phyloP scores from a whole-genome alignment of 2,329 filamentous ascomycete species.

The Xylaria sp. region DNA sequence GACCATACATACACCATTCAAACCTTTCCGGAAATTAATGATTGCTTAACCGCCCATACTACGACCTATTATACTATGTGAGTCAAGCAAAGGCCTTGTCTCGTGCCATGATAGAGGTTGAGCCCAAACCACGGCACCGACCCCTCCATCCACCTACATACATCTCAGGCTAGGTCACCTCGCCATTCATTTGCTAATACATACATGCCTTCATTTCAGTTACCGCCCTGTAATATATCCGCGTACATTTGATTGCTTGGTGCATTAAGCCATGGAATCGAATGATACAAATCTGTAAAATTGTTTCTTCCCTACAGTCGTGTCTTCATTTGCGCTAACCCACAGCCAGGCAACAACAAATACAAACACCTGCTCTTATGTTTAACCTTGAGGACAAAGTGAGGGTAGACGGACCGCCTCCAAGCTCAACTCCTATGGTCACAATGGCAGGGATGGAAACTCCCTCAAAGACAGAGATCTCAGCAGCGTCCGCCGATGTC shows the following conservation, averaged over 20 bases:
- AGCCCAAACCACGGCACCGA: slow-evolving; percentile 42
- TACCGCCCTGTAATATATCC: slow-evolving; percentile 51
- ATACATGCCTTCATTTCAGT: slow-evolving; percentile 47
- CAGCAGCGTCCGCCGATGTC: slow-evolving; percentile 57
- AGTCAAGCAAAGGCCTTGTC: slow-evolving; percentile 51
- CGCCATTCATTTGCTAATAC: slow-evolving; percentile 54
- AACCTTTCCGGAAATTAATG: slow-evolving; percentile 47
- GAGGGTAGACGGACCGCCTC: slow-evolving; percentile 56
- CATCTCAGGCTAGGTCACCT: slow-evolving; percentile 47
- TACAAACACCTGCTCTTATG: slow-evolving; percentile 61
- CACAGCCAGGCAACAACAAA: slow-evolving; percentile 57
- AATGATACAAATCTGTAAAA: slow-evolving; percentile 64
- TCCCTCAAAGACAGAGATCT: slow-evolving; percentile 58
- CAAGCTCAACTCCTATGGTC: slow-evolving; percentile 56
- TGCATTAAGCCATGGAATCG: slow-evolving; percentile 60
- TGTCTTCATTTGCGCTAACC: slow-evolving; percentile 51
- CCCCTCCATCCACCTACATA: slow-evolving; percentile 42
- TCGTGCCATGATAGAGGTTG: slow-evolving; percentile 52
- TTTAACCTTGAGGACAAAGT: slow-evolving; percentile 61
- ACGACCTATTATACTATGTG: slow-evolving; percentile 53
- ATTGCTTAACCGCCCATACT: slow-evolving; percentile 47
- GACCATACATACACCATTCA: slow-evolving; percentile 40
- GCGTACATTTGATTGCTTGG: slow-evolving; percentile 50
- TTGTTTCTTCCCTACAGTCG: slow-evolving; percentile 35
- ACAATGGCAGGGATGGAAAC: slow-evolving; percentile 65